Base-by-base conservation (phyloP, 2,329 filamentous ascomycete species). In the Fusarium solani-melongenae region DNA sequence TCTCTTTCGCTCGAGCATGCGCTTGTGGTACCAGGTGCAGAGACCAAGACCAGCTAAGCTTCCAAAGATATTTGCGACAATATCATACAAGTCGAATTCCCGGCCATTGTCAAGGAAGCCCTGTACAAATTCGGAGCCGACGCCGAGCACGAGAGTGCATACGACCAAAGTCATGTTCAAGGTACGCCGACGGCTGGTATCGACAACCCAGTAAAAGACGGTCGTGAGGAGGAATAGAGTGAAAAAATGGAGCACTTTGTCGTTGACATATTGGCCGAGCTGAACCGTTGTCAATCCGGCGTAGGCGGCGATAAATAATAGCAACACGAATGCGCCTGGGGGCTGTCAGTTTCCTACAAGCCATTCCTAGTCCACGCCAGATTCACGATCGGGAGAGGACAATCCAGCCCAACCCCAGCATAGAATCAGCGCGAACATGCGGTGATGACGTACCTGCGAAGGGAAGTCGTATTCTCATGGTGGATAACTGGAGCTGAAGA, bases 191-290 rank as follows among this genome's bases (percentile, higher is more conserved):
- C 96, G 93, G 72, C 92, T 93, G 61, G 95, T 97, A 82, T 99
- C 96, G 77, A 98, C 85, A 80, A 98, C 93, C 95, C 96, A 99
- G 90, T 99, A 99, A 88, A 98, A 98, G 76, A 89, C 85, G 73
- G 93, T 83, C 17, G 96, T 98, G 62, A 99, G 89, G 75, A 94
- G 81, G 87, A 98, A 98, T 86, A 99, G 98, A 78, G 93, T 95
- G 67, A 95, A 71, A 77, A 93, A 88, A 83, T 98, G 96, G 31
- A 98, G 88, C 79, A 93, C 86, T 84, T 99, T 98, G 88, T 98
- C 95, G 86, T 97, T 95, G 81, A 96, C 89, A 78, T 87, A 82
- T 70, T 83, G 76, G 71, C 84, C 84, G 75, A 90, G 79, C 73
- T 91, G 88, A 63, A 91, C 81, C 41, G 88, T 85, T 34, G 94